phyloP scores from a whole-genome alignment of 169 alveolate species.

The Plasmodium vinckei region DNA sequence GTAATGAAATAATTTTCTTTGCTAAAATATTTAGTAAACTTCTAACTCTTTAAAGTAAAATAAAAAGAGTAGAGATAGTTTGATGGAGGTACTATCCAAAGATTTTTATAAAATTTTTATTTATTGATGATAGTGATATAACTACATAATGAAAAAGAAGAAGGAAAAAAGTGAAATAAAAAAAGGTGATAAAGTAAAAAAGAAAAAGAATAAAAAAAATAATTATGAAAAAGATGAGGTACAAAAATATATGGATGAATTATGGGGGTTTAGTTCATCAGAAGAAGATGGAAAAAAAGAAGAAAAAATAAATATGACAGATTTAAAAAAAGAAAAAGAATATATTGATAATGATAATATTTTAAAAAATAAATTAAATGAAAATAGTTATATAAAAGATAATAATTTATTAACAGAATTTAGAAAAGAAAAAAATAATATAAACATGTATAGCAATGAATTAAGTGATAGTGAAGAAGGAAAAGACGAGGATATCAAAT shows the following conservation, averaged over 20 bases:
- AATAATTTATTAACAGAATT: not conserved
- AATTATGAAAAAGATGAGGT: not conserved
- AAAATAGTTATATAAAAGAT: not conserved
- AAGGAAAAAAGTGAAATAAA: not conserved
- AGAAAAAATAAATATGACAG: not conserved
- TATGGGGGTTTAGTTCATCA: constrained; percentile 46
- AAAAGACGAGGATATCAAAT: not conserved
- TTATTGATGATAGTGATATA: not conserved
- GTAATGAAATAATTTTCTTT: no score
- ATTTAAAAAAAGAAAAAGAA: not conserved
- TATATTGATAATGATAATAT: not conserved
- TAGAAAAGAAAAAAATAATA: not conserved
- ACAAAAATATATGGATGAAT: constrained; percentile 42
- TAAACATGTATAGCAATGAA: not conserved
- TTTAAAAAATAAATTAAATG: not conserved
- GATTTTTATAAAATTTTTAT: not conserved
- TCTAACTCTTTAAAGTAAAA: not conserved
- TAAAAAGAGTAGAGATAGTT: not conserved
- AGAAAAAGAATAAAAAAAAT: constrained; percentile 1
- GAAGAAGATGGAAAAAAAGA: constrained; percentile 9
- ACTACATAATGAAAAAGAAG: not conserved
- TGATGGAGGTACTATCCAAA: not conserved
- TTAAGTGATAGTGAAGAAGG: no score
- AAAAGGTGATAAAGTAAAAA: not conserved
- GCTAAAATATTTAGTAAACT: no score